Evolutionary conservation across 208 protist genomes (phyloP).

Genomic region (Trypanosomatidae sp.): DNA sequence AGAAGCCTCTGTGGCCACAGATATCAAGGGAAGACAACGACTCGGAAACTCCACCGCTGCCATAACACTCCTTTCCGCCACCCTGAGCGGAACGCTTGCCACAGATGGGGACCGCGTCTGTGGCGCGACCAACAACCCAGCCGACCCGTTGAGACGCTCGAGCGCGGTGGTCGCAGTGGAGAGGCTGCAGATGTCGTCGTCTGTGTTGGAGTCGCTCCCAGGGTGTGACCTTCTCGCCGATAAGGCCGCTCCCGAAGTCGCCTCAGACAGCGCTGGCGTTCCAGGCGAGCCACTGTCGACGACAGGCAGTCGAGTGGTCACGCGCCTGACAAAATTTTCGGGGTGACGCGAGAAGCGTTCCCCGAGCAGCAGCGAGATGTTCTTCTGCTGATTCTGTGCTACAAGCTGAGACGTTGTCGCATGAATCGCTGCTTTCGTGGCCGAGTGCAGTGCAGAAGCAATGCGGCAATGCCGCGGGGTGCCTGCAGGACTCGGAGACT

Average conservation of each 20-base stretch:
- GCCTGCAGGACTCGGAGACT: neutral
- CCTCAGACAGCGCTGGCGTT: neutral
- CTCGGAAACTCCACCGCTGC: neutral
- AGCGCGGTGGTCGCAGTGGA: neutral
- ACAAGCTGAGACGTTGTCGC: constrained; percentile 27
- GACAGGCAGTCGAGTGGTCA: neutral
- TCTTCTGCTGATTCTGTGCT: constrained; percentile 20
- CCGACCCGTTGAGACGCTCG: neutral
- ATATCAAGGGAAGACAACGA: neutral
- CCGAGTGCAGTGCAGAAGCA: constrained; percentile 13
- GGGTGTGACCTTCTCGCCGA: neutral
- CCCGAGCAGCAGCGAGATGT: constrained; percentile 20
- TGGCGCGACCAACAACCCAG: neutral
- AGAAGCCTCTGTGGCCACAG: neutral
- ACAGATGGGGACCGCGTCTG: neutral
- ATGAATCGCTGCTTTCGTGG: constrained; percentile 25
- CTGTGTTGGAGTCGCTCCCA: neutral
- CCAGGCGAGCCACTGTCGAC: neutral
- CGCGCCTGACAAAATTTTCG: constrained; percentile 4
- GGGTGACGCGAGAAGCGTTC: constrained; percentile 29
- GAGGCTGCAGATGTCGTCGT: neutral
- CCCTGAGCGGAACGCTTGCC: neutral
- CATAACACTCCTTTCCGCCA: neutral
- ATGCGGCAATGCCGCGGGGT: neutral
- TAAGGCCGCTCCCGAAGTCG: neutral